Evolutionary conservation across 192 early-diverging fungal species (phyloP), one percentile per base, ranked within the genome.

Genomic region (Kickxella alabastrina): DNA sequence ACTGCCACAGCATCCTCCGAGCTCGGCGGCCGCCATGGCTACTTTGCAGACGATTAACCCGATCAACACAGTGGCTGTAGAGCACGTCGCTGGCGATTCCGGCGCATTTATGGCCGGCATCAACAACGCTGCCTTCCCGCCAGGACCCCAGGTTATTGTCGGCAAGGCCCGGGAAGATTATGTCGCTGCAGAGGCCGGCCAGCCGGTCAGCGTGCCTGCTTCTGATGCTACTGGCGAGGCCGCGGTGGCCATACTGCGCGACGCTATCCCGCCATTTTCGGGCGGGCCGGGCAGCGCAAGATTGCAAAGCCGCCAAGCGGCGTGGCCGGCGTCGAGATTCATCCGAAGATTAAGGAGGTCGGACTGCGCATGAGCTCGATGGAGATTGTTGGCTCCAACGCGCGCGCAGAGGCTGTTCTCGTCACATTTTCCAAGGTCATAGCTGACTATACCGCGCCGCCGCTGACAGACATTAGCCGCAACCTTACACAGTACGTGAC

Each of bases 361-460:
- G 95, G 93, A 13, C 76, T 95, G 28, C 88, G 90, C 57, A 91
- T 92, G 81, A 83, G 84, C 5, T 80, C 92, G 24, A 85, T 86
- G 68, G 87, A 85, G 53, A 92, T 99, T 37, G 74, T 80, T 36
- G 93, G 97, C 4, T 89, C 93, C 12, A 97, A 94, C 59, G 92
- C 93, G 0, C 75, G 97, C 31, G 88, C 89, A 51, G 68, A 92
- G 17, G 91, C 95, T n/a, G 90, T 94, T 68, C 53, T 99, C 29
- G 66, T 72, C 18, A 87, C 90, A 0, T 93, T 99, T 57, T 81
- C 82, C 37, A 59, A 93, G 82, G 84, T 94, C 8, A 97, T 99
- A 49, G 70, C 82, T 48, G 96, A 99, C 67, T 95, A 97, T 57
- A 76, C 78, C 6, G 88, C 93, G n/a, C 96, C 94, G 10, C 63